Conservation (phyloP, 805 yeast genomes). For the Starmerella apicola region DNA sequence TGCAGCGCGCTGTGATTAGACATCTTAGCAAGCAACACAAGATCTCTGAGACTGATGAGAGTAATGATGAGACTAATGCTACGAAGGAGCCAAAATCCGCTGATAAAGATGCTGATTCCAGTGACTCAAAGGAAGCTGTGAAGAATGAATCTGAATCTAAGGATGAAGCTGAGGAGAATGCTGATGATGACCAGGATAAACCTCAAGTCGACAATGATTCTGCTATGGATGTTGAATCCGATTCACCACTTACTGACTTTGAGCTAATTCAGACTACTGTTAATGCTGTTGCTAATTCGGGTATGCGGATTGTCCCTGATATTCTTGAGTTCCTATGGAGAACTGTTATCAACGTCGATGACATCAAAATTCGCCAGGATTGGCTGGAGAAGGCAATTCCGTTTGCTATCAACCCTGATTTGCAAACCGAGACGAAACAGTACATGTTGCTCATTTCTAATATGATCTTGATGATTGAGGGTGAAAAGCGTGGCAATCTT, state of each 20-base stretch:
- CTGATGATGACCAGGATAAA: background rate
- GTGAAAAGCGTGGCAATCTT: conserved; percentile 36
- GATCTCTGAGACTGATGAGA: background rate
- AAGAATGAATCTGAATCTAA: background rate
- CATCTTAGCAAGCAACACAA: background rate
- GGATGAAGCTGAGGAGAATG: background rate
- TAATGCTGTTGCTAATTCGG: conserved; percentile 1
- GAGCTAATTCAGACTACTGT: conserved; percentile 6
- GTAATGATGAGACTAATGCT: background rate
- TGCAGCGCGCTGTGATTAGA: conserved; percentile 37
- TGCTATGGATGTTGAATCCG: background rate
- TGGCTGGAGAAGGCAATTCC: conserved; percentile 10
- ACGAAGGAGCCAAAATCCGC: background rate
- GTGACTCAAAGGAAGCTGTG: background rate
- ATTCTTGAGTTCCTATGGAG: conserved; percentile 8
- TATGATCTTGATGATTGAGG: conserved; percentile 53
- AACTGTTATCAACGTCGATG: background rate
- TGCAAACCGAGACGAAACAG: conserved; percentile 9
- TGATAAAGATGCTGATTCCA: background rate
- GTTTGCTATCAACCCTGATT: conserved; percentile 1
- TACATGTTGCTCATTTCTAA: conserved; percentile 35
- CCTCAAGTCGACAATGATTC: background rate
- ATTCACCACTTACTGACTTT: background rate
- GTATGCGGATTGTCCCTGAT: conserved; percentile 1
- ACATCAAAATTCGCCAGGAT: background rate